These are phyloP conservation scores for Pseudonectria buxi DNA, from an alignment of 2,329 filamentous ascomycete species.

Conservation along the genomic window DNA sequence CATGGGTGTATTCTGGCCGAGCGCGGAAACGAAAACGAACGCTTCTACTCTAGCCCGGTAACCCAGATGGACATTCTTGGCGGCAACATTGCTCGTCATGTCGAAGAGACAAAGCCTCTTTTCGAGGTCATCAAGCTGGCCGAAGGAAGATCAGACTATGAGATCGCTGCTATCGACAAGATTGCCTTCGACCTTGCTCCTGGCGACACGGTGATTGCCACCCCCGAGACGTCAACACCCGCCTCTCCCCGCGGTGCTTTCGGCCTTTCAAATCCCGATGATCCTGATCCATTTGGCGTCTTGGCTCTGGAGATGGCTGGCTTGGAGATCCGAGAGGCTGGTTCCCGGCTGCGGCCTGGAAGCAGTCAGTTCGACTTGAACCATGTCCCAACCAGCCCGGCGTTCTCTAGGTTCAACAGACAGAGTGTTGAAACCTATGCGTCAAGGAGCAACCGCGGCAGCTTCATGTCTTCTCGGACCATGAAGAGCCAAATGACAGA, in stretches of 20 bases:
- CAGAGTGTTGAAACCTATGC: slow-evolving; percentile 62
- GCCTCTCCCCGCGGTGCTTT: slow-evolving; percentile 48
- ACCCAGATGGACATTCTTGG: slow-evolving; percentile 51
- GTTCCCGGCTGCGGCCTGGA: slow-evolving; percentile 58
- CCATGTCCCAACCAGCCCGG: slow-evolving; percentile 67
- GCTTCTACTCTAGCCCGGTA: slow-evolving; percentile 46
- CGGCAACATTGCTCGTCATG: slow-evolving; percentile 47
- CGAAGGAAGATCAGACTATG: slow-evolving; percentile 72
- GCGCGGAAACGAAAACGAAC: slow-evolving; percentile 52
- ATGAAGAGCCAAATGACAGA: slow-evolving; percentile 66
- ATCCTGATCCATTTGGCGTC: slow-evolving; percentile 89
- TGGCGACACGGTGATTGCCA: slow-evolving; percentile 59
- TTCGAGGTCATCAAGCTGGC: slow-evolving; percentile 83
- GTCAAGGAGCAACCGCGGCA: slow-evolving; percentile 59
- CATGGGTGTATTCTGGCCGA: slow-evolving; percentile 52
- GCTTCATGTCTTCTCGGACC: slow-evolving; percentile 66
- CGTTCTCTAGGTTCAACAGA: slow-evolving; percentile 51
- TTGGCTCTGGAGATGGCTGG: slow-evolving; percentile 86
- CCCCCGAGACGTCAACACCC: slow-evolving; percentile 31
- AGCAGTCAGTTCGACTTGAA: slow-evolving; percentile 80
- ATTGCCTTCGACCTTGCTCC: slow-evolving; percentile 64
- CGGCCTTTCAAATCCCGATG: slow-evolving; percentile 69
- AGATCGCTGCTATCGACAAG: slow-evolving; percentile 58
- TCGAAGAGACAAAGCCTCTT: slow-evolving; percentile 52
- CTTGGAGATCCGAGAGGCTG: slow-evolving; percentile 85